Evolutionary conservation across 352 stramenopile species (phyloP).

Genomic region (Phytophthora kernoviae): DNA sequence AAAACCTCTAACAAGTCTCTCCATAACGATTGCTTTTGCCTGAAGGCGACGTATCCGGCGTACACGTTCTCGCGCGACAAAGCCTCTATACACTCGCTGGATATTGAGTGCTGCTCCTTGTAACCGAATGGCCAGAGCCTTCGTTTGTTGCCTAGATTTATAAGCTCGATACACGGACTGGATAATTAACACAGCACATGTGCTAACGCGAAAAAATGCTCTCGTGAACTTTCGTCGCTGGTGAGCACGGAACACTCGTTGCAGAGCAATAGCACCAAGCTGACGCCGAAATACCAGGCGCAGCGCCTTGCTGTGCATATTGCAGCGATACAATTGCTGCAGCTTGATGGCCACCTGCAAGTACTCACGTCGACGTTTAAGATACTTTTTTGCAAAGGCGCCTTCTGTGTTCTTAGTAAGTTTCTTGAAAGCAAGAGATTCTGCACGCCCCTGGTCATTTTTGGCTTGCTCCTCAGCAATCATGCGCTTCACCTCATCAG

Average conservation of each 20-base stretch:
- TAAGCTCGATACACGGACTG: slow-evolving; percentile 73
- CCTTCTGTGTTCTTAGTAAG: slow-evolving; percentile 64
- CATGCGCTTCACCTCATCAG: slow-evolving; percentile 74
- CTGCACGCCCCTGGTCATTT: slow-evolving; percentile 13
- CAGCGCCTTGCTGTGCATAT: slow-evolving; percentile 54
- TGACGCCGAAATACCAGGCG: slow-evolving; percentile 48
- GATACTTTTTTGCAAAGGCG: slow-evolving; percentile 58
- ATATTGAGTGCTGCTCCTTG: slow-evolving; percentile 33
- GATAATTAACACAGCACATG: slow-evolving; percentile 61
- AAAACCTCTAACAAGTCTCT: slow-evolving; percentile 64
- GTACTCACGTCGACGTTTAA: slow-evolving; percentile 60
- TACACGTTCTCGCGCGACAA: slow-evolving; percentile 44
- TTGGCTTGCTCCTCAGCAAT: slow-evolving; percentile 62
- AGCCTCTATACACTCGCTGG: slow-evolving; percentile 63
- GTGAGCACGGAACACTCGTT: slow-evolving; percentile 63
- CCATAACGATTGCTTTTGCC: slow-evolving; percentile 44
- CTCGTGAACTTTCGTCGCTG: slow-evolving; percentile 51
- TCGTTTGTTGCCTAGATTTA: slow-evolving; percentile 46
- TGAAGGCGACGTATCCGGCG: slow-evolving; percentile 50
- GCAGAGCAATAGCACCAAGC: slow-evolving; percentile 51
- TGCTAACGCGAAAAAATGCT: slow-evolving; percentile 53
- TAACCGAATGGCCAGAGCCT: slow-evolving; percentile 33
- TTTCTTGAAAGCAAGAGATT: slow-evolving; percentile 31
- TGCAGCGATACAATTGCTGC: slow-evolving; percentile 53
- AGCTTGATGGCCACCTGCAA: slow-evolving; percentile 50